Conservation (phyloP, 345 rosid genomes). For the Corchorus olitorius region DNA sequence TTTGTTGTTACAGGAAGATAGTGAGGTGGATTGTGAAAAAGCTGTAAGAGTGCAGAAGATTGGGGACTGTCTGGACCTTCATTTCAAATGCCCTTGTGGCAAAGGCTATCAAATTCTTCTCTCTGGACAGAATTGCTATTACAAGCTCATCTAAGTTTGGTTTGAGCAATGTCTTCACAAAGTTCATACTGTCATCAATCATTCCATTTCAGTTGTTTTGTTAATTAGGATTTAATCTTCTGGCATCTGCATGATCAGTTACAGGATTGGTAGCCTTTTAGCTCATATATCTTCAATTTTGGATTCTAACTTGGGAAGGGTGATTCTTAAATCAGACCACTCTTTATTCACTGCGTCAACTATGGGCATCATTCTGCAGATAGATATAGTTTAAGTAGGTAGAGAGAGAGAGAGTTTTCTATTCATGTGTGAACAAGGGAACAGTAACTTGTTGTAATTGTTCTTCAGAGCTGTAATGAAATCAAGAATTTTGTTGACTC, state of each 20-base stretch:
- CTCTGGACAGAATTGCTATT: constrained; percentile 37
- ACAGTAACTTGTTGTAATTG: too few relatives aligned
- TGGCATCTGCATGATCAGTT: not conserved
- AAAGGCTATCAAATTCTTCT: constrained; percentile 48
- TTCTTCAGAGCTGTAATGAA: not conserved
- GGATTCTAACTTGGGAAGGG: too few relatives aligned
- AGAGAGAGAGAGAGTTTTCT: too few relatives aligned
- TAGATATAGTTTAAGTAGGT: too few relatives aligned
- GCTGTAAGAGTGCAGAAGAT: constrained; percentile 46
- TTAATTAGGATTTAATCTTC: not conserved
- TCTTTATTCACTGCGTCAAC: too few relatives aligned
- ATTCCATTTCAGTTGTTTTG: not conserved
- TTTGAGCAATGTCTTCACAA: not conserved
- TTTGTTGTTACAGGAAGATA: constrained; percentile 16
- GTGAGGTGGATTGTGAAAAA: constrained; percentile 35
- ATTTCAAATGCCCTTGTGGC: constrained; percentile 48
- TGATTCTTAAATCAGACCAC: too few relatives aligned
- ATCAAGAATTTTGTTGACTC: not conserved
- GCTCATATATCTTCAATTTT: not conserved
- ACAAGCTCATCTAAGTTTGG: constrained; percentile 45
- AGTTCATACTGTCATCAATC: not conserved
- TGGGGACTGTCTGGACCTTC: constrained; percentile 39
- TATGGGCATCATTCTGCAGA: too few relatives aligned
- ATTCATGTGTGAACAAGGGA: too few relatives aligned
- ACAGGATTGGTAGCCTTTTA: not conserved